A percentile compares a stretch with the other conserved stretches of the same genome.
These are phyloP conservation scores for Cercospora nicotianae DNA, from an alignment of 2,329 filamentous ascomycete genomes.

Conservation along the genomic window DNA sequence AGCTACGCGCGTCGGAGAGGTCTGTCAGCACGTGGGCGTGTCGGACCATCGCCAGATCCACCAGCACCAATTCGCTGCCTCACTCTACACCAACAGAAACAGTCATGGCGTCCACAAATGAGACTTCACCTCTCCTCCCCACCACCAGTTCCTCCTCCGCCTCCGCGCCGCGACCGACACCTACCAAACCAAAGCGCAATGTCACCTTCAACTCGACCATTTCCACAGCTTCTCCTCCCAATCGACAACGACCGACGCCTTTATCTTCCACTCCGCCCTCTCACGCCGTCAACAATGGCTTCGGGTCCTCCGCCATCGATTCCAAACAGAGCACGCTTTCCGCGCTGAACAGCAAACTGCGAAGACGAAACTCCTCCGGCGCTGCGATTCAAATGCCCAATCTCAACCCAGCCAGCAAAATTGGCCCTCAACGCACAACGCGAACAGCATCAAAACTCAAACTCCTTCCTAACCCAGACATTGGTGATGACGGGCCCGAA, in stretches of 20 bases:
- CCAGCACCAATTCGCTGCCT: constrained; percentile 4
- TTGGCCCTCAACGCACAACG: constrained; percentile 90
- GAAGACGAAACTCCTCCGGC: constrained; percentile 80
- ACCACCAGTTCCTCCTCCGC: constrained; percentile 14
- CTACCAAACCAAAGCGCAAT: constrained; percentile 55
- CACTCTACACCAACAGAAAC: background rate
- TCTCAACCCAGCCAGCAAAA: constrained; percentile 60
- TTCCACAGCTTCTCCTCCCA: constrained; percentile 45
- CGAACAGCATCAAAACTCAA: constrained; percentile 97
- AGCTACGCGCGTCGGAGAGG: background rate
- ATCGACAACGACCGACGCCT: constrained; percentile 31
- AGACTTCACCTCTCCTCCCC: constrained; percentile 29
- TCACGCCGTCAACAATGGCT: constrained; percentile 25
- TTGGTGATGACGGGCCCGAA: constrained; percentile 72
- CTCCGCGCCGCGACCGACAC: constrained; percentile 27
- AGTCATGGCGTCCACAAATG: constrained; percentile 17
- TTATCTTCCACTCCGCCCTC: constrained; percentile 37
- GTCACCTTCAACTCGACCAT: constrained; percentile 74
- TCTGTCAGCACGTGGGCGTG: background rate
- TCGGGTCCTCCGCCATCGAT: constrained; percentile 37
- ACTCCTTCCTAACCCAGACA: constrained; percentile 86
- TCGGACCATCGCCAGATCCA: background rate
- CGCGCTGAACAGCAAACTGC: constrained; percentile 81
- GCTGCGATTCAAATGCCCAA: constrained; percentile 52
- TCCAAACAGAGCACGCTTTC: constrained; percentile 65